Evolutionary conservation across 192 early-diverging fungal genomes (phyloP).

Genomic region (Gamsiella multidivaricata): DNA sequence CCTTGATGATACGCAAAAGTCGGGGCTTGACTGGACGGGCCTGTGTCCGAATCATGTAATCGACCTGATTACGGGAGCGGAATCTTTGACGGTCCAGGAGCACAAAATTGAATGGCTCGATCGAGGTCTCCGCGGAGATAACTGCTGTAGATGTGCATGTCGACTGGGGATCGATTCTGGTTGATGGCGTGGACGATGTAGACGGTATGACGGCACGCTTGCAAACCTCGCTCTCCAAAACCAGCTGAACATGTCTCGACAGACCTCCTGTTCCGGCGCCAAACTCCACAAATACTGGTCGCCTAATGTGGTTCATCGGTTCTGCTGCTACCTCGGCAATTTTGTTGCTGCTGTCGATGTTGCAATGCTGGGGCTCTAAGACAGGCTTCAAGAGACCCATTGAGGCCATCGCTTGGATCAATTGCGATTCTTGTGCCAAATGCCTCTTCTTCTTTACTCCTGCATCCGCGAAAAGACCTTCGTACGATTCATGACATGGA

Average conservation of each 20-base stretch:
- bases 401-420: slow-evolving; percentile 30
- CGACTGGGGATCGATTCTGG: not conserved
- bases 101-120: slow-evolving; percentile 42
- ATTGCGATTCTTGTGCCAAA: slow-evolving; percentile 47
- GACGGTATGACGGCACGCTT: not conserved
- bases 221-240: slow-evolving; percentile 23
- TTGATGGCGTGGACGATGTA: no score
- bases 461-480: slow-evolving; percentile 33
- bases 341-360: no score
- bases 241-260: slow-evolving; percentile 44
- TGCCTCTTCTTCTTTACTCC: slow-evolving; percentile 49
- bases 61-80: slow-evolving; percentile 47
- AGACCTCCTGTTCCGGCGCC: slow-evolving; percentile 50
- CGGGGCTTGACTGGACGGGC: slow-evolving; percentile 40
- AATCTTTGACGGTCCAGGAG: slow-evolving; percentile 47
- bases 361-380: not conserved
- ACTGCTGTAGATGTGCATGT: no score
- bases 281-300: slow-evolving; percentile 46
- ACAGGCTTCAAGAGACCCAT: slow-evolving; percentile 19
- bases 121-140: not conserved
- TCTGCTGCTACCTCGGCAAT: not conserved
- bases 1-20: slow-evolving; percentile 44
- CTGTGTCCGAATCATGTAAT: slow-evolving; percentile 54
- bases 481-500: slow-evolving; percentile 37
- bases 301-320: not conserved